phyloP scores from a whole-genome alignment of 768 basidiomycete genomes.

The Kwoniella europaea region DNA sequence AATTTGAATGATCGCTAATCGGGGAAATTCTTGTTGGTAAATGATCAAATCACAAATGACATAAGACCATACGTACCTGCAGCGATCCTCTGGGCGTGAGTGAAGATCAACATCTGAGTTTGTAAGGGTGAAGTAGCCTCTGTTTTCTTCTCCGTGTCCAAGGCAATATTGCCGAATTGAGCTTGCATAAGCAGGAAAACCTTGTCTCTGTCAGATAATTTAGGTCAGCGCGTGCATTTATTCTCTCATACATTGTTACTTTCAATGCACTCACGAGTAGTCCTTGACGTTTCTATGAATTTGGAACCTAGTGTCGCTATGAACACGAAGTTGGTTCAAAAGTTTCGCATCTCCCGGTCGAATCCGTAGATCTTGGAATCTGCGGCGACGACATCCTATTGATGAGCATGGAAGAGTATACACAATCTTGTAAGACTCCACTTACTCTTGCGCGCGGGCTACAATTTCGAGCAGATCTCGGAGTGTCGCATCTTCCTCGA shows the following conservation, averaged over 20 bases:
- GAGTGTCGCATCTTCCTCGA: background rate
- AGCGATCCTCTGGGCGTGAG: conserved; percentile 75
- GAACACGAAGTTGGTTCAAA: conserved; percentile 31
- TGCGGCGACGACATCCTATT: background rate
- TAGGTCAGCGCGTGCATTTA: background rate
- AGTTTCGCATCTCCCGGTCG: conserved; percentile 47
- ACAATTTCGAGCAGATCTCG: conserved; percentile 6
- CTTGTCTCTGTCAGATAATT: conserved; percentile 65
- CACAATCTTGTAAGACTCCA: background rate
- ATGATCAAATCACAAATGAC: too few relatives aligned
- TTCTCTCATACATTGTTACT: background rate
- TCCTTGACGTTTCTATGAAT: conserved; percentile 70
- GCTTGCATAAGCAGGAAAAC: conserved; percentile 81
- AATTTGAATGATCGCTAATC: conserved; percentile 75
- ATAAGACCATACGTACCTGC: conserved; percentile 63
- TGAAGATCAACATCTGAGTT: conserved; percentile 73
- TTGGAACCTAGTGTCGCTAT: conserved; percentile 79
- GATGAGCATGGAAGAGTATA: background rate
- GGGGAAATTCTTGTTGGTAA: background rate
- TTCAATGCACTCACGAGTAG: conserved; percentile 57
- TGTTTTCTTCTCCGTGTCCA: conserved; percentile 69
- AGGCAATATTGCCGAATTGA: conserved; percentile 51
- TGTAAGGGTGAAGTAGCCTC: conserved; percentile 60
- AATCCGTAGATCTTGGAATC: conserved; percentile 45
- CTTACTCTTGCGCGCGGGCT: background rate